Percentiles rank a stretch among this genome's conserved stretches.
phyloP scores from a whole-genome alignment of 306 rosid genomes.

The Sechiopsis laciniata region DNA sequence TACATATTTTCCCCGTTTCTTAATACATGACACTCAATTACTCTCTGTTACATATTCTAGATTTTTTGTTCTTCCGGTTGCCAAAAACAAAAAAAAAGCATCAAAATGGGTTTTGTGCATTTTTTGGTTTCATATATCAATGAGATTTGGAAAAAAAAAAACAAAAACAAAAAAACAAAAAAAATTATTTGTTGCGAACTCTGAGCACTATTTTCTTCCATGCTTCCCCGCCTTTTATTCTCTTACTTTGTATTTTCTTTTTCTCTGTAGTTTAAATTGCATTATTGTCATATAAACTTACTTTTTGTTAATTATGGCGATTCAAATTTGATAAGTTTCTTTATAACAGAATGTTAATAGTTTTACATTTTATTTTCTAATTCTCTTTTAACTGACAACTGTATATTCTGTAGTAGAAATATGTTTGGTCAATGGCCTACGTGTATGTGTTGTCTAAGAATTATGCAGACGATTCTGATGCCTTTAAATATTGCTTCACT shows the following conservation, averaged over 20 bases:
- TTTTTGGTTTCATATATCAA: neutral
- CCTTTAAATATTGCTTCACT: conserved; percentile 19
- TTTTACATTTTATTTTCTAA: neutral
- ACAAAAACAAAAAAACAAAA: too few species aligned
- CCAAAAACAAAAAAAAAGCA: neutral
- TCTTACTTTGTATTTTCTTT: too few species aligned
- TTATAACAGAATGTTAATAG: neutral
- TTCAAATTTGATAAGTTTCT: neutral
- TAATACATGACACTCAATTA: conserved; percentile 5
- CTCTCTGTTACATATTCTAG: conserved; percentile 7
- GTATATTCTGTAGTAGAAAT: neutral
- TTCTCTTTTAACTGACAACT: neutral
- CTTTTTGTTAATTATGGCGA: too few species aligned
- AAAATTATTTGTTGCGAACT: conserved; percentile 5
- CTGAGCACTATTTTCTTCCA: neutral
- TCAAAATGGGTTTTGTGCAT: neutral
- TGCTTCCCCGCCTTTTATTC: conserved; percentile 3
- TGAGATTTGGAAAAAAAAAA: neutral
- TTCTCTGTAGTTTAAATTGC: too few species aligned
- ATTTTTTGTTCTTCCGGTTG: conserved; percentile 17
- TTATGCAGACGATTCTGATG: neutral
- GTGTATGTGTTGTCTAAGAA: neutral
- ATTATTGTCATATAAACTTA: too few species aligned
- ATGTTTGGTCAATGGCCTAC: neutral
- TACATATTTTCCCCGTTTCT: neutral